Conservation (phyloP, 108 stramenopile species). For the Cyclotella sp. region DNA sequence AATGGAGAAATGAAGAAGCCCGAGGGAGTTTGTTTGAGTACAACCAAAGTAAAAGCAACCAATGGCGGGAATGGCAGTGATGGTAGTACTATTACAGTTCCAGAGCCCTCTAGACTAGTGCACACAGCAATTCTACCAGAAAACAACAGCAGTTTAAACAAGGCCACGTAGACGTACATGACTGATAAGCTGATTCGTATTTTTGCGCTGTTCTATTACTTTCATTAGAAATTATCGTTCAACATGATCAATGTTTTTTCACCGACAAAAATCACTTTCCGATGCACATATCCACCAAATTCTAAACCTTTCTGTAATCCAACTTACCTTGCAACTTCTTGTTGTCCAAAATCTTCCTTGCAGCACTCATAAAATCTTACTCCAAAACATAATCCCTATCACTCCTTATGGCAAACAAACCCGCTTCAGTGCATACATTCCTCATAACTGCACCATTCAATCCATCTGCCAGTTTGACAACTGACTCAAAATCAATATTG, state of each 20-base stretch:
- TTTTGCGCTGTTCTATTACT: too few relatives aligned
- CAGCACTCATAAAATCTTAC: conserved; percentile 99
- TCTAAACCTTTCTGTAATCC: conserved; percentile 97
- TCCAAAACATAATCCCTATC: conserved; percentile 97
- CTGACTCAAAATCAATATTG: conserved; percentile 97
- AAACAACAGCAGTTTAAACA: too few relatives aligned
- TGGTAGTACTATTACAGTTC: neutral
- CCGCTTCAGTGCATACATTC: conserved; percentile 98
- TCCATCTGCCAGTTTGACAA: conserved; percentile 97
- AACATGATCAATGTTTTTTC: too few relatives aligned
- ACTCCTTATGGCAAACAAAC: conserved; percentile 98
- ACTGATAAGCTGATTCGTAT: too few relatives aligned
- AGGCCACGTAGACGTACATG: too few relatives aligned
- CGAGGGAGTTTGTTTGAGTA: conserved; percentile 44
- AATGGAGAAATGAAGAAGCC: conserved; percentile 11
- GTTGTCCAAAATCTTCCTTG: conserved; percentile 96
- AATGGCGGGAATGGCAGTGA: conserved; percentile 2
- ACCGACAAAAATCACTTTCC: too few relatives aligned
- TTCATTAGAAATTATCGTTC: too few relatives aligned
- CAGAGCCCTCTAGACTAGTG: conserved; percentile 38
- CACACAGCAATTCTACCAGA: conserved; percentile 30
- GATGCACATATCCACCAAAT: neutral
- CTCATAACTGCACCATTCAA: conserved; percentile 99
- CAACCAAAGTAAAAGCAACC: conserved; percentile 41
- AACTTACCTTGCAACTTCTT: conserved; percentile 99